Evolutionary conservation across 225 moss, liverwort and hornwort genomes (phyloP).

Genomic region (Sphagnum tenellum): DNA sequence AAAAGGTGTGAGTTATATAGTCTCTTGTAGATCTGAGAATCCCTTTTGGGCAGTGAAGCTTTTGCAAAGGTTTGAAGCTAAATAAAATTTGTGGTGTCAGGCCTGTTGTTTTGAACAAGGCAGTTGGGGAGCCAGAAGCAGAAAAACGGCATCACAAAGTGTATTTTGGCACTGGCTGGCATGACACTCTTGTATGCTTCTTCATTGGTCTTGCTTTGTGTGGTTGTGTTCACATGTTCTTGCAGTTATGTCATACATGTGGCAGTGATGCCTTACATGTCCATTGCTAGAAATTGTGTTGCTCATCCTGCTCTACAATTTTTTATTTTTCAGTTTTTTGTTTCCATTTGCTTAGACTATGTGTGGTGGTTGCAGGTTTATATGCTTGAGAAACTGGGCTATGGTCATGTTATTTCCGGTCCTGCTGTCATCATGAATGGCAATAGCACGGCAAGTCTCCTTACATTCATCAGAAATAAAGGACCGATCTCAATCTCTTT

Average conservation of each 20-base stretch:
- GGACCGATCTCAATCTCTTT: too few relatives aligned
- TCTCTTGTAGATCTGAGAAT: too few relatives aligned
- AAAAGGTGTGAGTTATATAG: too few relatives aligned
- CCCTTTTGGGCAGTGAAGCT: too few relatives aligned
- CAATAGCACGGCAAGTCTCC: slow-evolving; percentile 62
- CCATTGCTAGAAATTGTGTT: too few relatives aligned
- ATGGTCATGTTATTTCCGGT: slow-evolving; percentile 66
- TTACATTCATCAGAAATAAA: too few relatives aligned
- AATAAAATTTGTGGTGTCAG: slow-evolving; percentile 5
- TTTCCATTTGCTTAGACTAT: neutral
- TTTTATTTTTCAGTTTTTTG: neutral
- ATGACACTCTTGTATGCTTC: slow-evolving; percentile 50
- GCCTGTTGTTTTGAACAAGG: slow-evolving; percentile 66
- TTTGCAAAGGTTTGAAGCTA: too few relatives aligned
- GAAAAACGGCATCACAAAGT: slow-evolving; percentile 52
- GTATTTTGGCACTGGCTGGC: slow-evolving; percentile 85
- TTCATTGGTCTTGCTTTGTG: slow-evolving; percentile 27
- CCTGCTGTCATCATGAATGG: slow-evolving; percentile 93
- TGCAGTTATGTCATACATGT: too few relatives aligned
- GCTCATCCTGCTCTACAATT: neutral
- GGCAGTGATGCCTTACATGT: too few relatives aligned
- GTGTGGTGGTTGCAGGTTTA: slow-evolving; percentile 29
- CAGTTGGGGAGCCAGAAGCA: slow-evolving; percentile 40
- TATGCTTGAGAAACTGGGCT: slow-evolving; percentile 76
- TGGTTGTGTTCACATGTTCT: slow-evolving; percentile 29